Evolutionary conservation across 805 yeast species (phyloP).

Genomic region (Tetrapisispora namnaoensis): DNA sequence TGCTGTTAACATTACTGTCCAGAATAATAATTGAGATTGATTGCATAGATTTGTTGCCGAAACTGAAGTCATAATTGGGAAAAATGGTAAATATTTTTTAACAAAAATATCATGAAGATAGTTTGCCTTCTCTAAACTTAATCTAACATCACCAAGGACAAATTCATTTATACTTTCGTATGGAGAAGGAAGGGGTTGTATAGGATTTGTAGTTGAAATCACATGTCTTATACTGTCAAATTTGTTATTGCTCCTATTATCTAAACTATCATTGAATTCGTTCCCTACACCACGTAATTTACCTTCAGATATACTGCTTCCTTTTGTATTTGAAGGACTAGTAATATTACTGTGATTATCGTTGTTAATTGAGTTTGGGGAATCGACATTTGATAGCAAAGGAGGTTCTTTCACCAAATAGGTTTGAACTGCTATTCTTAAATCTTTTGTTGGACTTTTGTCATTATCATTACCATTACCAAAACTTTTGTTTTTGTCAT

Average conservation of each 20-base stretch:
- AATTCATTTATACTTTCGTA: conserved; percentile 45
- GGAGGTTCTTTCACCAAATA: conserved; percentile 38
- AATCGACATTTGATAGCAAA: conserved; percentile 23
- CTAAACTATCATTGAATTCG: neutral
- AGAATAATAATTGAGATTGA: conserved; percentile 75
- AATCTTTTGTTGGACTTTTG: neutral
- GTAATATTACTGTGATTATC: neutral
- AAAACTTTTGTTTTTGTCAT: neutral
- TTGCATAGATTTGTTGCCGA: conserved; percentile 69
- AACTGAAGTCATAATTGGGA: conserved; percentile 68
- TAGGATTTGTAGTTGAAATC: conserved; percentile 23
- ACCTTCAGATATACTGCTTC: neutral
- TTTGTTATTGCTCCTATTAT: neutral
- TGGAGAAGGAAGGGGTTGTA: conserved; percentile 24
- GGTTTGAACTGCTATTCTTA: conserved; percentile 33
- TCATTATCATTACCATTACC: neutral
- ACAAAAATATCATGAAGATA: conserved; percentile 65
- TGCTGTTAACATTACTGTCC: conserved; percentile 86
- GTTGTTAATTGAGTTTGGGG: conserved; percentile 4
- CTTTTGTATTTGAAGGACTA: neutral
- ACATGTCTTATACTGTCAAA: conserved; percentile 7
- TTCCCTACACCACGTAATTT: neutral
- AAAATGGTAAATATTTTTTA: conserved; percentile 55
- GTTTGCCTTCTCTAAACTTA: conserved; percentile 58
- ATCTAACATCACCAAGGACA: conserved; percentile 62